Percentiles rank a stretch among this genome's conserved stretches.
Evolutionary conservation across 2,329 filamentous ascomycete species (phyloP).

Genomic region (Colletotrichum lupini): DNA sequence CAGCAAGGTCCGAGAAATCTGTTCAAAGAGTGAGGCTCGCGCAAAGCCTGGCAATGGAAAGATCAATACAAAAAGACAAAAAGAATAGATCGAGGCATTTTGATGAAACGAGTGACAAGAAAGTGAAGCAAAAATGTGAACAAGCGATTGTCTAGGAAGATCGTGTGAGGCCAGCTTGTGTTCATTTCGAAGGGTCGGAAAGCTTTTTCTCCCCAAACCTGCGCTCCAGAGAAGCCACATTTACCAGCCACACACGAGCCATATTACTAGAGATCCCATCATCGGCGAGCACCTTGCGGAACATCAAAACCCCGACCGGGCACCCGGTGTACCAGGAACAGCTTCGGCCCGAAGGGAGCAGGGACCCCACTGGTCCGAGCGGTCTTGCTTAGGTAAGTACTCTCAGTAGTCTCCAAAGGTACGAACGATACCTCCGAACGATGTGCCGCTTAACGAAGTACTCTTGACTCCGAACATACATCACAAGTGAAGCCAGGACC

Average conservation of each 20-base stretch:
- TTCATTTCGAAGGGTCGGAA: background rate
- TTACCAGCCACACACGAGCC: background rate
- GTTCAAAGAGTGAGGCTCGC: background rate
- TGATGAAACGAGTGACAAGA: constrained; percentile 25
- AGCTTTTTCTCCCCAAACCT: background rate
- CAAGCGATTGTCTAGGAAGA: background rate
- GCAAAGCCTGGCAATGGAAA: background rate
- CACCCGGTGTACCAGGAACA: too few species aligned
- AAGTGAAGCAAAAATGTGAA: background rate
- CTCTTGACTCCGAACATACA: too few species aligned
- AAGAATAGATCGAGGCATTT: constrained; percentile 17
- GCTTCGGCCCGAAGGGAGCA: too few species aligned
- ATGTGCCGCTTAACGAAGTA: too few species aligned
- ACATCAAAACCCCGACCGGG: too few species aligned
- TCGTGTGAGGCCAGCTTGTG: background rate
- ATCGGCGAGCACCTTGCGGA: too few species aligned
- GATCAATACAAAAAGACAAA: background rate
- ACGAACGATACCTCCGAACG: too few species aligned
- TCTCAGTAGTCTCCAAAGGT: too few species aligned
- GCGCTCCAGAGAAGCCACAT: background rate
- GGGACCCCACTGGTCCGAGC: too few species aligned
- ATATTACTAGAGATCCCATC: background rate
- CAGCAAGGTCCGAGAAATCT: background rate
- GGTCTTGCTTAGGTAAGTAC: too few species aligned
- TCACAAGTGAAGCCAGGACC: too few species aligned